Percentiles rank a stretch among this genome's conserved stretches.
Evolutionary conservation across 2,329 filamentous ascomycete genomes (phyloP).

Genomic region (Sclerotinia minor): DNA sequence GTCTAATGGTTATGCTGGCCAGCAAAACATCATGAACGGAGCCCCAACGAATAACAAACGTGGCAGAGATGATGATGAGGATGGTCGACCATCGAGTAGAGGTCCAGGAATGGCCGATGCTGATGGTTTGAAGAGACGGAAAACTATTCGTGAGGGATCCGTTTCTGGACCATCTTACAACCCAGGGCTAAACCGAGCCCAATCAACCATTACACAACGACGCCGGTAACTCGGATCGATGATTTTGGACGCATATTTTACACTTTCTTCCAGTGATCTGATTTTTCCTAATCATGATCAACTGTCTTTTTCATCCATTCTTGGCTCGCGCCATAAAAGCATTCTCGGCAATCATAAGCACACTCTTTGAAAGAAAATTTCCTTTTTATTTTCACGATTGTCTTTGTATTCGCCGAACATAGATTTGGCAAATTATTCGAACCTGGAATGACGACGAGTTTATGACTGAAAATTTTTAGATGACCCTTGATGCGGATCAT

Average conservation of each 20-base stretch:
- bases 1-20: constrained; percentile 63
- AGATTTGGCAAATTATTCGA: constrained; percentile 44
- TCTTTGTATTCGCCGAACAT: constrained; percentile 46
- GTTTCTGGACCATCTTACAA: constrained; percentile 55
- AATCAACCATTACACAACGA: constrained; percentile 48
- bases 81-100: constrained; percentile 60
- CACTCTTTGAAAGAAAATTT: constrained; percentile 39
- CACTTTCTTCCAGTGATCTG: constrained; percentile 35
- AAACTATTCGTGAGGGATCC: constrained; percentile 67
- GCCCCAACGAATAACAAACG: constrained; percentile 47
- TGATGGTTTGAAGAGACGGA: constrained; percentile 72
- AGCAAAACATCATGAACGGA: constrained; percentile 67
- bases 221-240: constrained; percentile 35
- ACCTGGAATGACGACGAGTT: constrained; percentile 45
- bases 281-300: constrained; percentile 21
- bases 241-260: constrained; percentile 29
- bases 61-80: constrained; percentile 49
- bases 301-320: constrained; percentile 27
- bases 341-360: constrained; percentile 37
- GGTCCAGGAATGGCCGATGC: constrained; percentile 51
- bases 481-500: constrained; percentile 28
- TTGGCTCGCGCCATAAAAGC: constrained; percentile 36
- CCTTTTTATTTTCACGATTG: constrained; percentile 37
- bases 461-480: constrained; percentile 43
- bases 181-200: constrained; percentile 48